Evolutionary conservation across 306 rosid genomes (phyloP).

Genomic region (Casuarina cunninghamiana): DNA sequence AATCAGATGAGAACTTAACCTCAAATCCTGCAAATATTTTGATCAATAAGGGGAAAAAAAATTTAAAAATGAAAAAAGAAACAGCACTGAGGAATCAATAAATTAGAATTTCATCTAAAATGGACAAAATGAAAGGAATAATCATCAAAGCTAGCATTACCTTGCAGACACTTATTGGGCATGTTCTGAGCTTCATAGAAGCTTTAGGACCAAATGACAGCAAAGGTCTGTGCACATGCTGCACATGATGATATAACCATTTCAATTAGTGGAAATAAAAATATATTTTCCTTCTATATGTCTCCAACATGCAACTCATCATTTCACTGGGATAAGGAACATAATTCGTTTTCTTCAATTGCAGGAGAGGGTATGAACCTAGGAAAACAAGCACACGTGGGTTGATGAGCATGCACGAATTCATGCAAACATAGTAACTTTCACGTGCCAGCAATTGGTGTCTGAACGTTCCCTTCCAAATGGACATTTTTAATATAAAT

Average conservation of each 20-base stretch:
- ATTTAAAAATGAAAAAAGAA: not conserved
- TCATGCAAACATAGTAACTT: not conserved
- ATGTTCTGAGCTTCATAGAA: constrained; percentile 79
- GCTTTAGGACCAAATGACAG: constrained; percentile 95
- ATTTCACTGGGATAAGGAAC: not conserved
- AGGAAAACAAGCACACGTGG: not conserved
- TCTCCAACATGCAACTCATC: not conserved
- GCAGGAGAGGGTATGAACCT: not conserved
- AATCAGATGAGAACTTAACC: constrained; percentile 80
- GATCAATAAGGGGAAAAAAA: constrained; percentile 22
- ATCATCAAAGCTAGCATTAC: constrained; percentile 39
- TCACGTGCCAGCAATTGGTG: not conserved
- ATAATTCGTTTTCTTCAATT: not conserved
- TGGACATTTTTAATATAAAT: not conserved
- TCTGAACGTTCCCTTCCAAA: not conserved
- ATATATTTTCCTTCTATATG: not conserved
- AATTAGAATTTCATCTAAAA: constrained; percentile 8
- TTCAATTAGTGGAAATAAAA: constrained; percentile 17
- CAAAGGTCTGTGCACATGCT: constrained; percentile 95
- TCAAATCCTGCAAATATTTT: constrained; percentile 64
- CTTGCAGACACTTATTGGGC: constrained; percentile 83
- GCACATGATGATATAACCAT: constrained; percentile 33
- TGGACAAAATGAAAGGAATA: constrained; percentile 28
- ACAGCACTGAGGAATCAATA: constrained; percentile 2
- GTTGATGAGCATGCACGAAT: not conserved